Evolutionary conservation across 1,284 basidiomycete genomes (phyloP), one percentile per base, ranked within the genome.

Genomic region (Neotropicomus parvogracilis): DNA sequence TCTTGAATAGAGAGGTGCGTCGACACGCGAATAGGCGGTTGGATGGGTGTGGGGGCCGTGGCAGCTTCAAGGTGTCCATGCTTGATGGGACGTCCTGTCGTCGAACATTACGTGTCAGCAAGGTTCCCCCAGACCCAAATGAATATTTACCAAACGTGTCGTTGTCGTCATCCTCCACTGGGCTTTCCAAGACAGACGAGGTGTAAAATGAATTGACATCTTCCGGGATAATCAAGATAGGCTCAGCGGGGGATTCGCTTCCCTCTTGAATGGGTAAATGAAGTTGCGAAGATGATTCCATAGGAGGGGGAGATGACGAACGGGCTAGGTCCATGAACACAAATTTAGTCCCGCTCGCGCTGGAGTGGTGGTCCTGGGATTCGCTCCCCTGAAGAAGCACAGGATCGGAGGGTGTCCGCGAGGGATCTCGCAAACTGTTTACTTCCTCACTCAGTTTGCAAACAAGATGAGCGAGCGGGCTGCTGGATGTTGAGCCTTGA

Each of bases 361-460:
- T 49, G 8, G 44, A 46, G 7, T 9, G 39, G 6, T 40, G 36
- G 7, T 48, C 46, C 24, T 42, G 56, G 0, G 42, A 44, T 5
- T 48, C 50, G n/a, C 34, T 49, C 21, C 35, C 36, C 43, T 53
- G 58, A 2, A 33, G 21, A 28, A 9, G 16, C 3, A 36, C 45
- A 17, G 35, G n/a, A 46, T 46, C 54, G 4, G 57, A 59, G 1
- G 44, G 50, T 11, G 47, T 52, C 37, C 42, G 51, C 16, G 44
- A 71, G 3, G 40, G 20, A 29, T 33, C 17, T 59, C 61, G 46
- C 50, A 65, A 51, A 47, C 71, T 70, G 47, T 77, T 75, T 36
- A 82, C 71, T 59, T 83, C 80, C 48, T 79, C 75, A 31, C 73
- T 80, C 47, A 88, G 65, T 58, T 85, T 79, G 6, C 81, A 76